Evolutionary conservation across 2,329 filamentous ascomycete species (phyloP), one percentile per base, ranked within the genome.

Genomic region (Xylariales sp.): DNA sequence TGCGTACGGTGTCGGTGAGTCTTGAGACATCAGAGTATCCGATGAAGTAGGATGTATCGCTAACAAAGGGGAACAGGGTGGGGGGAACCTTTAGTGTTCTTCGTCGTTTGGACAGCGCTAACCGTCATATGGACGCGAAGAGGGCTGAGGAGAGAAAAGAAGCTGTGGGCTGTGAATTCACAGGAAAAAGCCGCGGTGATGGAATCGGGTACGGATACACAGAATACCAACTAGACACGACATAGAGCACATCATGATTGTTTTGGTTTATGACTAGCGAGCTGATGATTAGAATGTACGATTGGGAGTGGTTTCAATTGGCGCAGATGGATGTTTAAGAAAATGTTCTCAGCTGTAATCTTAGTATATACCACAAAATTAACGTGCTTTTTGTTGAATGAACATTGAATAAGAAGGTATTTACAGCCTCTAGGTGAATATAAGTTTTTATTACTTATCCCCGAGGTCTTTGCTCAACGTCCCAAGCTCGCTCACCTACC

Each of bases 1-100:
- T 43, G 85, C 83, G 9, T 87, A 85, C 61, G 79, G 78, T 32
- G 74, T 81, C 64, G 79, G 79, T 81, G 67, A 71, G 77, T 77
- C 23, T 5, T 12, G 0, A 39, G 4, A n/a, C 28, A 23, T 5
- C 8, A 53, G 10, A 45, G 23, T 9, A 32, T 6, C 10, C 1
- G 7, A 41, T 30, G 14, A 28, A 6, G 7, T 23, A 23, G 23
- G 23, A 2, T 23, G 1, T 23, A 28, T 60, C 43, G 45, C 64
- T 69, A 56, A 67, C 64, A 36, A 46, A 41, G 0, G 14, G 6
- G 28, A 3, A 14, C 39, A 77, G 75, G 73, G 18, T 77, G 75
- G 75, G 75, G 74, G 43, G 75, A 72, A 28, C 74, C 75, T 10
- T 59, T 77, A 16, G 67, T 62, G 18, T 77, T 76, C 52, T 71